These are phyloP conservation scores for Phytophthora ohioensis DNA, from an alignment of 352 stramenopile species.

Conservation along the genomic window DNA sequence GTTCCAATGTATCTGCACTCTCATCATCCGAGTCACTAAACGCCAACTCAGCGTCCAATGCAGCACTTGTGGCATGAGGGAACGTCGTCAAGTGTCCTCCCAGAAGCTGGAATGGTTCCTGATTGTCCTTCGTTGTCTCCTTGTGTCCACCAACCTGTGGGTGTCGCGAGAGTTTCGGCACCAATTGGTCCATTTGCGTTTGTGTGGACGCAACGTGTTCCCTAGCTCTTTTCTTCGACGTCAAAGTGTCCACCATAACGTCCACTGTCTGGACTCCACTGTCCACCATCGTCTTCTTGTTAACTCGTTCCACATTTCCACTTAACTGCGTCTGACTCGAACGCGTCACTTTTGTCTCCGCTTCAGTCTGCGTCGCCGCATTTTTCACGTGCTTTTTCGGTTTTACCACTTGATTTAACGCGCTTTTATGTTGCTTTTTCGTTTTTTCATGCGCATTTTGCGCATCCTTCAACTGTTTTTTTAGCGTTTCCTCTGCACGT, in stretches of 20 bases:
- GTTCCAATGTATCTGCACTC: conserved; percentile 1
- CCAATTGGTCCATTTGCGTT: conserved; percentile 20
- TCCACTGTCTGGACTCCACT: conserved; percentile 31
- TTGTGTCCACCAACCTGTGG: background rate
- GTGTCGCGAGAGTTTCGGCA: conserved; percentile 25
- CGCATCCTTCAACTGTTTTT: conserved; percentile 26
- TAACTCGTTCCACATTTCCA: conserved; percentile 22
- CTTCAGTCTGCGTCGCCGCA: conserved; percentile 32
- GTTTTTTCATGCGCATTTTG: conserved; percentile 12
- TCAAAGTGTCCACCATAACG: background rate
- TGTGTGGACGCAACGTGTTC: background rate
- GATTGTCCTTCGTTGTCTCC: conserved; percentile 1
- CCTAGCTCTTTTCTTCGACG: conserved; percentile 20
- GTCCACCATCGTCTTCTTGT: conserved; percentile 12
- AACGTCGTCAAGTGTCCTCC: conserved; percentile 11
- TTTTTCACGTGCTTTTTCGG: conserved; percentile 11
- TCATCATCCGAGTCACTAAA: conserved; percentile 42
- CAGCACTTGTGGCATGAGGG: conserved; percentile 31
- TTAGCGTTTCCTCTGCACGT: conserved; percentile 37
- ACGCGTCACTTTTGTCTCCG: conserved; percentile 1
- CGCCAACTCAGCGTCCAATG: conserved; percentile 52
- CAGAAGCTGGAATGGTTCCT: conserved; percentile 18
- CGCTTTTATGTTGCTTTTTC: conserved; percentile 25
- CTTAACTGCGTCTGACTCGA: conserved; percentile 40
- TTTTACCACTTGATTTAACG: conserved; percentile 12